Evolutionary conservation across 192 early-diverging fungal genomes (phyloP).

Genomic region (Diversispora epigaea): DNA sequence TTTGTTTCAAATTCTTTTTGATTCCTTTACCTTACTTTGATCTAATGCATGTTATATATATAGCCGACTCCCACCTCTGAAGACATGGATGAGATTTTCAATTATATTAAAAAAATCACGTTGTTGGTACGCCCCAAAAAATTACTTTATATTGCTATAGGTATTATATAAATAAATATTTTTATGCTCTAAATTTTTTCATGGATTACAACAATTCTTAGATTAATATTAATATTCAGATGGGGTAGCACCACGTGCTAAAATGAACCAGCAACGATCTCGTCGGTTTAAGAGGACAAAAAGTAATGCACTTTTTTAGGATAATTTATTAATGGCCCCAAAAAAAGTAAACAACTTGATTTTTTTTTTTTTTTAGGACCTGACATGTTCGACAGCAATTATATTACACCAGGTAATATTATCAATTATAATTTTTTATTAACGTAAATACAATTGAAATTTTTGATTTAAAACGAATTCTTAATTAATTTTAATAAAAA

Average conservation of each 20-base stretch:
- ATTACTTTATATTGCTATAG: conserved; percentile 96
- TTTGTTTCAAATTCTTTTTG: conserved; percentile 25
- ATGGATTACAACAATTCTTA: not conserved
- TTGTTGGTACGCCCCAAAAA: conserved; percentile 90
- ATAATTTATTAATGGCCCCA: conserved; percentile 27
- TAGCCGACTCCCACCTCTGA: conserved; percentile 75
- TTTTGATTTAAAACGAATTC: not conserved
- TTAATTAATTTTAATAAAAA: not conserved
- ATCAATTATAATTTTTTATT: not conserved
- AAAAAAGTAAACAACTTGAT: not conserved
- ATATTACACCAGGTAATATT: conserved; percentile 83
- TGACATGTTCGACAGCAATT: conserved; percentile 89
- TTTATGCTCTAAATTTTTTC: no score
- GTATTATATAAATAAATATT: conserved; percentile 41
- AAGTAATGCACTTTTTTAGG: conserved; percentile 14
- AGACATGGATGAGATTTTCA: conserved; percentile 96
- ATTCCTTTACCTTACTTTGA: not conserved
- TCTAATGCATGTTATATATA: not conserved
- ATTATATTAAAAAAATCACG: conserved; percentile 93
- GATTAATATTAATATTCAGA: conserved; percentile 45
- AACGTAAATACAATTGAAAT: no score
- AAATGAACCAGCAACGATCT: conserved; percentile 99
- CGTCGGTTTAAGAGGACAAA: conserved; percentile 90
- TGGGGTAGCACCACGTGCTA: conserved; percentile 97
- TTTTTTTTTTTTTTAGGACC: conserved; percentile 44